These are phyloP conservation scores for Phanerochaete sordida DNA, from an alignment of 768 basidiomycete genomes.

Conservation along the genomic window DNA sequence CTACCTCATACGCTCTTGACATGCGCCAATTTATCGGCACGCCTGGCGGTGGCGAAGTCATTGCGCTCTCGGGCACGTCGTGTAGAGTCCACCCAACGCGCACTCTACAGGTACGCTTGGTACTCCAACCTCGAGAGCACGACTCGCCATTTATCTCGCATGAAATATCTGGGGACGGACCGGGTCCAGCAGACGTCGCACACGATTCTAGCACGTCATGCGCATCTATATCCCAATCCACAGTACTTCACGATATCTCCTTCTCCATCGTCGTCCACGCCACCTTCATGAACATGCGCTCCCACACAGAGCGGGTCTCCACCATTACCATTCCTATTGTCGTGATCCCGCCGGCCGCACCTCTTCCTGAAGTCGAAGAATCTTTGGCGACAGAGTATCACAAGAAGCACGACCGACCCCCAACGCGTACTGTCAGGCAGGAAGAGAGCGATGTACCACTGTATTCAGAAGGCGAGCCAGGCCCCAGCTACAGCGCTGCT, in stretches of 20 bases:
- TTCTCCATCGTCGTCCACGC: conserved; percentile 73
- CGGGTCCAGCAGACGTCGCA: conserved; percentile 20
- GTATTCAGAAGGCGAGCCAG: conserved; percentile 70
- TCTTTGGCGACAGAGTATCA: conserved; percentile 73
- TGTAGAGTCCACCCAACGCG: conserved; percentile 83
- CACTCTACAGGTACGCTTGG: conserved; percentile 73
- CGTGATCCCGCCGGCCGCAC: conserved; percentile 71
- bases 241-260: conserved; percentile 77
- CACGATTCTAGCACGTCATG: conserved; percentile 59
- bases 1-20: conserved; percentile 12
- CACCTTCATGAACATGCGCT: conserved; percentile 73
- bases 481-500: conserved; percentile 65
- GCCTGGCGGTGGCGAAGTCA: conserved; percentile 41
- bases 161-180: conserved; percentile 37
- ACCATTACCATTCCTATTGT: conserved; percentile 65
- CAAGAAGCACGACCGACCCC: conserved; percentile 86
- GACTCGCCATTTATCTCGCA: conserved; percentile 43
- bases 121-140: conserved; percentile 51
- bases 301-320: conserved; percentile 62
- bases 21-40: conserved; percentile 15
- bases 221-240: conserved; percentile 74
- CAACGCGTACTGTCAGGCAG: conserved; percentile 60
- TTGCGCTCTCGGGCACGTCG: conserved; percentile 87
- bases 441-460: conserved; percentile 69
- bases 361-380: conserved; percentile 74